Conservation (phyloP, 2,329 filamentous ascomycete genomes). For the Fusarium sp. region DNA sequence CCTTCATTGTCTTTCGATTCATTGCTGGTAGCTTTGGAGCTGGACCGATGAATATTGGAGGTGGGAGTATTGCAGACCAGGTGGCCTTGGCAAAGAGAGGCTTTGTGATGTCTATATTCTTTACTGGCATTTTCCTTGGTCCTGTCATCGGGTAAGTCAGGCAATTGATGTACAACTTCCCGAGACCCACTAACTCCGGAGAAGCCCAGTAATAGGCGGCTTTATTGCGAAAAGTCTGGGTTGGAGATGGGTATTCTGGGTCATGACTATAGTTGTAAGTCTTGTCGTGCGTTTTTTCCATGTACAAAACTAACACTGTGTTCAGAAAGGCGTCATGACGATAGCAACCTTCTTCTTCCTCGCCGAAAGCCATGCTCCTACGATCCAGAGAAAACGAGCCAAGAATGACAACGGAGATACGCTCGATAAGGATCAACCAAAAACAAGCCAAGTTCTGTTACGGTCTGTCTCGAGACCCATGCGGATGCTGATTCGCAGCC, state of each 20-base stretch:
- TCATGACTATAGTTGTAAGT: constrained; percentile 23
- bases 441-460: background rate
- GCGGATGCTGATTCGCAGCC: constrained; percentile 5
- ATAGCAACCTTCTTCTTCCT: background rate
- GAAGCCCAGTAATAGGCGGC: constrained; percentile 14
- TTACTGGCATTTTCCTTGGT: constrained; percentile 17
- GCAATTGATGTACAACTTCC: no score
- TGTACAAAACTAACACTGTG: accelerated
- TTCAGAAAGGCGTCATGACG: constrained; percentile 10
- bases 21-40: constrained; percentile 20
- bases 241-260: constrained; percentile 30
- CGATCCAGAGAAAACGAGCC: constrained; percentile 1
- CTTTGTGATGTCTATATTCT: constrained; percentile 26
- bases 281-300: accelerated
- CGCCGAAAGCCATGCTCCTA: constrained; percentile 15
- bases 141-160: constrained; percentile 6
- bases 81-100: background rate
- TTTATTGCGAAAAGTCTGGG: constrained; percentile 14
- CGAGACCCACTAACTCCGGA: no score
- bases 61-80: constrained; percentile 17
- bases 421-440: accelerated
- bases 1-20: constrained; percentile 21
- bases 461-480: constrained; percentile 4
- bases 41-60: constrained; percentile 24
- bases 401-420: background rate